These are phyloP conservation scores for Colletotrichum sp. DNA, from an alignment of 2,329 filamentous ascomycete genomes.

Conservation along the genomic window DNA sequence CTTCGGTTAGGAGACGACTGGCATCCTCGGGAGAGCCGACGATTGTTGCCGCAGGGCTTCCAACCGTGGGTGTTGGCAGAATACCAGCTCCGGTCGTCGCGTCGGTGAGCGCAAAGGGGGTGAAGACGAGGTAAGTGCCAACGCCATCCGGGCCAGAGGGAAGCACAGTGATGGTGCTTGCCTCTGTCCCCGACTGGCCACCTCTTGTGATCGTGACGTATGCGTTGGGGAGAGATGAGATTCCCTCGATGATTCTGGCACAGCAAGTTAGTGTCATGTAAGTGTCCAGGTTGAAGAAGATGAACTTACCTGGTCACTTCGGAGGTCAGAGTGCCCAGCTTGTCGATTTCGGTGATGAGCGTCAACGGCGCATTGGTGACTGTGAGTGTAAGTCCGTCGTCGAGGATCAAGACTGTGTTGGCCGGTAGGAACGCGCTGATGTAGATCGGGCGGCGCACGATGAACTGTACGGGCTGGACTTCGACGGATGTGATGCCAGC, in stretches of 20 bases:
- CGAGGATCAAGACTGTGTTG: constrained; percentile 13
- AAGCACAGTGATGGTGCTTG: constrained; percentile 11
- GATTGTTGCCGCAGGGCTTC: background rate
- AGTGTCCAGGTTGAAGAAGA: background rate
- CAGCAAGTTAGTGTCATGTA: background rate
- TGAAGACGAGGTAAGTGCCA: constrained; percentile 14
- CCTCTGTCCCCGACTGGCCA: constrained; percentile 3
- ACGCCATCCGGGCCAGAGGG: constrained; percentile 2
- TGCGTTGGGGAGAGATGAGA: background rate
- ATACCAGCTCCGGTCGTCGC: background rate
- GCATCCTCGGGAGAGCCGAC: background rate
- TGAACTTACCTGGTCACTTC: constrained; percentile 3
- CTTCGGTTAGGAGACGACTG: background rate
- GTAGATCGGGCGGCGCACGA: constrained; percentile 17
- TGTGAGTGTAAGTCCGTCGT: constrained; percentile 14
- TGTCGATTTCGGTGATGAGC: constrained; percentile 12
- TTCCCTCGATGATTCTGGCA: background rate
- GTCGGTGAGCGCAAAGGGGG: background rate
- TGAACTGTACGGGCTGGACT: constrained; percentile 16
- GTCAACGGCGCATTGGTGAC: constrained; percentile 17
- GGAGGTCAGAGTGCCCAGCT: constrained; percentile 10
- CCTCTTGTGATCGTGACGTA: constrained; percentile 14
- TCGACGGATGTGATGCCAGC: constrained; percentile 19
- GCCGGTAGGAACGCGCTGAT: constrained; percentile 16
- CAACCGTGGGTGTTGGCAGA: background rate